Evolutionary conservation across 2,329 filamentous ascomycete species (phyloP).

Genomic region (Microcera coccophila): DNA sequence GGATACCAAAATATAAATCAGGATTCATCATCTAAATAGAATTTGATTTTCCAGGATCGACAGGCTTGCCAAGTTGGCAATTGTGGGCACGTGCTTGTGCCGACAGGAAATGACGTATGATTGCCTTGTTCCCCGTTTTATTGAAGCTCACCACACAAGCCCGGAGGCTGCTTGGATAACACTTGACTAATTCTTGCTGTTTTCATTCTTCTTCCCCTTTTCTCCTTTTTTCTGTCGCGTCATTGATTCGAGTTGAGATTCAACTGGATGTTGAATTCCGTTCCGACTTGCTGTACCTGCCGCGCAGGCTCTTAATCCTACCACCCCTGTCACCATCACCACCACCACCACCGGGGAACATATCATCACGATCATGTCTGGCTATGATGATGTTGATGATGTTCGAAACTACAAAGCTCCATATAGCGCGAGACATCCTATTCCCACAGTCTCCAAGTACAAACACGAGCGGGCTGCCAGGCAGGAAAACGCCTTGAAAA

Average conservation of each 20-base stretch:
- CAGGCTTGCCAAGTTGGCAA: background rate
- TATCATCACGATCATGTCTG: slow-evolving; percentile 30
- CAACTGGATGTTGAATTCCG: no score
- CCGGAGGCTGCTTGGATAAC: background rate
- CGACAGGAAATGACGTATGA: slow-evolving; percentile 23
- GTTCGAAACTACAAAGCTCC: slow-evolving; percentile 37
- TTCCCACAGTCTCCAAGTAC: slow-evolving; percentile 49
- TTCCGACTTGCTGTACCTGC: background rate
- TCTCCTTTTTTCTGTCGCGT: background rate
- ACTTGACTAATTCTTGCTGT: background rate
- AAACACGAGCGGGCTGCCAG: slow-evolving; percentile 44
- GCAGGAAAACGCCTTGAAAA: slow-evolving; percentile 36
- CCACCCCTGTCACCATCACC: background rate
- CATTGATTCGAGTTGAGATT: slow-evolving; percentile 1
- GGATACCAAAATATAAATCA: no score
- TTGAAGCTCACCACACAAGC: background rate
- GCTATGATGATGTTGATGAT: slow-evolving; percentile 37
- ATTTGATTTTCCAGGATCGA: no score
- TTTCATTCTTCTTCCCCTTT: background rate
- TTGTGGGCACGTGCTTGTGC: background rate
- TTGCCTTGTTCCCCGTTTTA: slow-evolving; percentile 16
- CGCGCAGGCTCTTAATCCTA: background rate
- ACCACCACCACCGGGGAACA: slow-evolving; percentile 1
- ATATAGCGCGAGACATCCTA: slow-evolving; percentile 41
- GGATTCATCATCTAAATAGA: no score